Conservation (phyloP, 139 green algal genomes). For the Bryopsis sp. region DNA sequence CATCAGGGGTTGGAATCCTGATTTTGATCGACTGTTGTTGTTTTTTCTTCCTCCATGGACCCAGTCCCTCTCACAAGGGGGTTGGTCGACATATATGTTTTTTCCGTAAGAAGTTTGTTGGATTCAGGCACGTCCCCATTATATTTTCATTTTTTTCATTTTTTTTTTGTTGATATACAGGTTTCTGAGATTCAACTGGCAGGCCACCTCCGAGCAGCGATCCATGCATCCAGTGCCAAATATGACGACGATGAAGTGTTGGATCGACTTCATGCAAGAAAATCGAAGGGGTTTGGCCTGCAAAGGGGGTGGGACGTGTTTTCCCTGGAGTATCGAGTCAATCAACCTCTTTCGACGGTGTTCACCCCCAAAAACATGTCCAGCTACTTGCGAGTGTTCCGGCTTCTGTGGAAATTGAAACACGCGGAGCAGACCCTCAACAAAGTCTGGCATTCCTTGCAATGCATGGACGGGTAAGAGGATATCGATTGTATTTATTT, state of each 20-base stretch:
- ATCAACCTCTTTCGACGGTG: slow-evolving; percentile 47
- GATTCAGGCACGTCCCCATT: too few relatives aligned
- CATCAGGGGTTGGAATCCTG: too few relatives aligned
- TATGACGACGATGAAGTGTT: slow-evolving; percentile 68
- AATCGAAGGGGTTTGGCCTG: slow-evolving; percentile 23
- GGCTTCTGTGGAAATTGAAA: slow-evolving; percentile 85
- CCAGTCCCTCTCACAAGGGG: too few relatives aligned
- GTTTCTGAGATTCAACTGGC: slow-evolving; percentile 53
- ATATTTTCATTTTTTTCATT: too few relatives aligned
- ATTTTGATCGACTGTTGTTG: too few relatives aligned
- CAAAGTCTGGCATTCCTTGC: slow-evolving; percentile 59
- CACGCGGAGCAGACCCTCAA: slow-evolving; percentile 64
- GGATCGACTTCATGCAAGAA: slow-evolving; percentile 50
- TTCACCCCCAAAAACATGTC: slow-evolving; percentile 51
- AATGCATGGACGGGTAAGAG: too few relatives aligned
- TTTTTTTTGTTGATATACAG: too few relatives aligned
- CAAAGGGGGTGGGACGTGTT: slow-evolving; percentile 90
- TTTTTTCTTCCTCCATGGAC: too few relatives aligned
- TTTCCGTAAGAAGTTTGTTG: too few relatives aligned
- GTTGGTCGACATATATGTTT: too few relatives aligned
- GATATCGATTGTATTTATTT: too few relatives aligned
- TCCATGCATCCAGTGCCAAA: slow-evolving; percentile 54
- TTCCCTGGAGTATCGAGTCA: slow-evolving; percentile 61
- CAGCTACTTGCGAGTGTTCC: slow-evolving; percentile 67
- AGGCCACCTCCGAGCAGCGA: slow-evolving; percentile 61